Evolutionary conservation across 2,329 filamentous ascomycete genomes (phyloP).

Genomic region (Claviceps citrina): DNA sequence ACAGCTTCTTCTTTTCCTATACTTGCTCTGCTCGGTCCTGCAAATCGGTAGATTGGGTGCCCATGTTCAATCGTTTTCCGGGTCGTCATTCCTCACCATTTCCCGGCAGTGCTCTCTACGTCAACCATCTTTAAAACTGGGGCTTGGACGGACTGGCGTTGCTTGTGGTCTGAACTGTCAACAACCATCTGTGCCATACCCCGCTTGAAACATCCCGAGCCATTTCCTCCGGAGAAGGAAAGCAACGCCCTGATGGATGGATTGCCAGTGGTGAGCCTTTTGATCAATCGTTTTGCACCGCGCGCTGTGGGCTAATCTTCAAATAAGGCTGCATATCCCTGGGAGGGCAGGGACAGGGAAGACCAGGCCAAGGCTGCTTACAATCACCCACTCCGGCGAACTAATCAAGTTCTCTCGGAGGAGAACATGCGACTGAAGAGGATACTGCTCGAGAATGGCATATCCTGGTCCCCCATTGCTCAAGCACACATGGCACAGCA

Average conservation of each 20-base stretch:
- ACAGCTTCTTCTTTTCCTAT: not conserved
- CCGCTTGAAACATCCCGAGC: not conserved
- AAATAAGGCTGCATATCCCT: slow-evolving; percentile 22
- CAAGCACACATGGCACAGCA: slow-evolving; percentile 18
- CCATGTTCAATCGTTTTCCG: not conserved
- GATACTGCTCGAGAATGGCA: slow-evolving; percentile 35
- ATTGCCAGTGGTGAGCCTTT: not conserved
- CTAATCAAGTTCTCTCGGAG: slow-evolving; percentile 29
- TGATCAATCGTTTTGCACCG: not conserved
- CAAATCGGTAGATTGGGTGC: not conserved
- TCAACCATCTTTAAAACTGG: not conserved
- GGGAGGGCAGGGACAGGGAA: slow-evolving; percentile 37
- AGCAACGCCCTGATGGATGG: not conserved
- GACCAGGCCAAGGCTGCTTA: slow-evolving; percentile 34
- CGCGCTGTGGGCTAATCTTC: not conserved
- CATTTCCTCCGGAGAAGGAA: not conserved
- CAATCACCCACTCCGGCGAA: slow-evolving; percentile 31
- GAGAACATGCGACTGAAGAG: slow-evolving; percentile 36
- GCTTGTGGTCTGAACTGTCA: not conserved
- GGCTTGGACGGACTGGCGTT: not conserved
- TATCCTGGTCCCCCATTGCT: slow-evolving; percentile 31
- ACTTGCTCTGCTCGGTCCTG: not conserved
- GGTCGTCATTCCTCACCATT: not conserved
- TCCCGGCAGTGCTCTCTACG: not conserved
- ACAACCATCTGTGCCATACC: not conserved